Base-by-base conservation (phyloP, 179 eudicot species). In the Amaranthus tricolor region DNA sequence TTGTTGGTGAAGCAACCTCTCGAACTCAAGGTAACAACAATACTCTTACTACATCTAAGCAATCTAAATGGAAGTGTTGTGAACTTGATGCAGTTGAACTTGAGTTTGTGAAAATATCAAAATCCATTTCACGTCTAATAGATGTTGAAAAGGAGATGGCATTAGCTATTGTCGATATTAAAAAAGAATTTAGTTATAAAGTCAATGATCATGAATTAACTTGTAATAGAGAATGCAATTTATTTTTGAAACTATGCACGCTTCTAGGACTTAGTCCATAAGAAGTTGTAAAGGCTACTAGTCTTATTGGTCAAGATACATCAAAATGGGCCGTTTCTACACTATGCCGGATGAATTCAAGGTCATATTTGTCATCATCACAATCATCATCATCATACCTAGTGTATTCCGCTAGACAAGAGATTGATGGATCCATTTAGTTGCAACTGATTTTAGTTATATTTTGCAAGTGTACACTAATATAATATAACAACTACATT, bases 141-240 rank as follows among this genome's bases (percentile, higher is more conserved):
- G 72, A 68, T 8, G 72, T 5, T 0, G 58, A 68, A 12, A 51
- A 52, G 17, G 54, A 71, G 51, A 71, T 40, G 57, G 40, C 54
- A 16, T 43, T 43, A 9, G 53, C 65, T 24, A 56, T 57, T 31
- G 57, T 40, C 44, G 74, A 70, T 2, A 55, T 56, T 16, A 40
- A 56, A 7, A 71, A 13, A 20, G 40, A 64, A 43, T 58, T 71
- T 57, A 2, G 43, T 0, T 65, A 57, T 71, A n/a, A 20, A 10
- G 74, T n/a, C n/a, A 43, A 71, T 56, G 74, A 57, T 43, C 54
- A 71, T 58, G 74, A 71, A 11, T 44, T 57, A n/a, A 58, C 52
- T 45, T 57, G 65, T 19, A 19, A 43, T 2, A 57, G 24, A 71
- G 17, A 14, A 71, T 43, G 12, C 31, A 71, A 58, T n/a, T 44